Evolutionary conservation across 1,284 basidiomycete genomes (phyloP).

Genomic region (Hymenochaete sp.): DNA sequence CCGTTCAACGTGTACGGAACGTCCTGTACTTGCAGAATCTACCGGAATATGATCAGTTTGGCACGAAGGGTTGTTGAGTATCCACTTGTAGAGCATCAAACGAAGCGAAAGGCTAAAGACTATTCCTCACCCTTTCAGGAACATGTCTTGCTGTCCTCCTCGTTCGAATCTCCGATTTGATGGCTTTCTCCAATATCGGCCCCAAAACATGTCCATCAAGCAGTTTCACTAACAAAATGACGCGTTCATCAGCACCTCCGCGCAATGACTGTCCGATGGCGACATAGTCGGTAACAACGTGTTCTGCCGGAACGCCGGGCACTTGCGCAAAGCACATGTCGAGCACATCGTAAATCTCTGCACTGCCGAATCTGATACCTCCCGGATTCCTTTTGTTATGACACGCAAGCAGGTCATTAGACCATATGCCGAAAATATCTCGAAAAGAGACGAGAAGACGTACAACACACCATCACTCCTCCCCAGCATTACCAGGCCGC

Average conservation of each 20-base stretch:
- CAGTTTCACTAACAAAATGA: conserved; percentile 76
- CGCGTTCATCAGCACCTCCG: conserved; percentile 70
- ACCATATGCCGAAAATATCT: conserved; percentile 16
- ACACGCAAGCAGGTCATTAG: conserved; percentile 20
- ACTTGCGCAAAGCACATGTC: conserved; percentile 47
- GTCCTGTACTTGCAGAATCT: conserved; percentile 65
- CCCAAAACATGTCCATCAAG: conserved; percentile 43
- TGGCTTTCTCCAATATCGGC: conserved; percentile 43
- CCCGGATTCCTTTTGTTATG: conserved; percentile 66
- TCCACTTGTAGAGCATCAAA: conserved; percentile 10
- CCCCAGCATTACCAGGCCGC: conserved; percentile 78
- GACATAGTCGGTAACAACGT: conserved; percentile 58
- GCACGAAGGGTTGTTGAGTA: conserved; percentile 1
- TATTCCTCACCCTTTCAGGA: conserved; percentile 47
- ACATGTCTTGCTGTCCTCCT: conserved; percentile 69
- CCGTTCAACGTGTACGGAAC: conserved; percentile 82
- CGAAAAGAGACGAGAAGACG: conserved; percentile 25
- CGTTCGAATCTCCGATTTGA: conserved; percentile 56
- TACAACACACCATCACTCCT: conserved; percentile 76
- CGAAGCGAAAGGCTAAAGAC: not conserved
- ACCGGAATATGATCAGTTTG: conserved; percentile 22
- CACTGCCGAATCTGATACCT: conserved; percentile 78
- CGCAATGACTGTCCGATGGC: conserved; percentile 71
- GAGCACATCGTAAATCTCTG: conserved; percentile 80
- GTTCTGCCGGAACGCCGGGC: conserved; percentile 29